These are phyloP conservation scores for Bipolaris sorokiniana DNA, from an alignment of 2,329 filamentous ascomycete genomes.

Conservation along the genomic window DNA sequence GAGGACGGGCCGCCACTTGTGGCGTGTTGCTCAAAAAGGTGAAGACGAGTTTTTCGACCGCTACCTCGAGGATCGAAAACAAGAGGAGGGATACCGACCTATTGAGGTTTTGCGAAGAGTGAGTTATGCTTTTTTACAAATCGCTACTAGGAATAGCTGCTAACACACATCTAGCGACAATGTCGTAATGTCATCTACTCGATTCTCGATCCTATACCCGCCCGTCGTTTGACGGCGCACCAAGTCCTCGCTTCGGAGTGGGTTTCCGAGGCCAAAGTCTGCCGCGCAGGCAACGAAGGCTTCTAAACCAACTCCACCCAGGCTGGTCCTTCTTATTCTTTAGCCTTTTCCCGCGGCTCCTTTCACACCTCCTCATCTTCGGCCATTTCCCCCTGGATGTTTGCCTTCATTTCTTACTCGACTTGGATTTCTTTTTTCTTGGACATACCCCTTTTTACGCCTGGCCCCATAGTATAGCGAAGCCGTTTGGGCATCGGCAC, in stretches of 20 bases:
- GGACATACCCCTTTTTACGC: conserved; percentile 47
- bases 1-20: conserved; percentile 93
- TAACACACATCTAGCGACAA: conserved; percentile 69
- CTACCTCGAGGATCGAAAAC: conserved; percentile 89
- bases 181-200: conserved; percentile 99
- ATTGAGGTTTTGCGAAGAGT: conserved; percentile 96
- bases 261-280: conserved; percentile 96
- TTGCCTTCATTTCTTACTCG: conserved; percentile 29
- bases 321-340: conserved; percentile 16
- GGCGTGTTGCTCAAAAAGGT: conserved; percentile 95
- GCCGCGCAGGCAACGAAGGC: conserved; percentile 94
- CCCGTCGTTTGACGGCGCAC: conserved; percentile 89
- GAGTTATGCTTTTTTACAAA: conserved; percentile 52
- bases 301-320: conserved; percentile 60
- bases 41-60: conserved; percentile 97
- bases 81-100: conserved; percentile 93
- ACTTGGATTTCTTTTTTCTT: conserved; percentile 28
- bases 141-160: conserved; percentile 1
- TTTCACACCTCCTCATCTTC: conserved; percentile 26
- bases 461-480: conserved; percentile 46
- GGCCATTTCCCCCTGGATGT: conserved; percentile 25
- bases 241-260: conserved; percentile 98
- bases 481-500: conserved; percentile 31
- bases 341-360: conserved; percentile 10
- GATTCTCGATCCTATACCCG: conserved; percentile 92